Evolutionary conservation across 495 filamentous ascomycete species (phyloP), one percentile per base, ranked within the genome.

Genomic region (Cryomyces antarcticus): DNA sequence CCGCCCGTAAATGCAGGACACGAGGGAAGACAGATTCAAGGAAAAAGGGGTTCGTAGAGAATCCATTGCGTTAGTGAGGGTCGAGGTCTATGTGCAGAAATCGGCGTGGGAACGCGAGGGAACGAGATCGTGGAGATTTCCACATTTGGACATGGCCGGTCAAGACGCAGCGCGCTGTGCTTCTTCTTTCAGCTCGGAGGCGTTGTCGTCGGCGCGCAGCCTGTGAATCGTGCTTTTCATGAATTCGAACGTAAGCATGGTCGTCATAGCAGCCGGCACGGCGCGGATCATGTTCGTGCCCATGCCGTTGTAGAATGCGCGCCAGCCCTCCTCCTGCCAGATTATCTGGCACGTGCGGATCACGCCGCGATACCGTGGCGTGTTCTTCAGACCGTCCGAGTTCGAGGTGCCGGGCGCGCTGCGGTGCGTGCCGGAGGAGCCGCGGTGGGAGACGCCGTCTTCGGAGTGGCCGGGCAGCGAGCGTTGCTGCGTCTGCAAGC

Each of bases 231-330:
- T 46, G 47, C 73, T 74, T 63, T 83, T 82, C 39, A 82, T 62
- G 55, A 77, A 83, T 63, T 99, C 89, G 57, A 93, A 99, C 13
- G 89, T 96, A 52, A 99, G 70, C 74, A 99, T 85, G 5, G 89
- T 96, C 31, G 93, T 94, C 55, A 92, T 92, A 17, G 88, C 87
- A 30, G 88, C 83, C 24, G 89, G 89, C 13, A 99, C 77, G 11
- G 89, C 92, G 41, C 89, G 73, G 67, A 95, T 81, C 69, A 99
- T 79, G 61, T 99, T 99, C 31, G 87, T 93, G 31, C 89, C 92
- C 72, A 99, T 92, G 28, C 89, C 89, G 17, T 85, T 84, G 56
- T 99, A 99, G 56, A 99, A 95, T 5, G 86, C 92, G 40, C 79
- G 69, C 86, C 92, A 94, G 2, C 89, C 89, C 59, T 99, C 89